These are phyloP conservation scores for Sporothrix phasma DNA, from an alignment of 2,329 filamentous ascomycete species.

Conservation along the genomic window DNA sequence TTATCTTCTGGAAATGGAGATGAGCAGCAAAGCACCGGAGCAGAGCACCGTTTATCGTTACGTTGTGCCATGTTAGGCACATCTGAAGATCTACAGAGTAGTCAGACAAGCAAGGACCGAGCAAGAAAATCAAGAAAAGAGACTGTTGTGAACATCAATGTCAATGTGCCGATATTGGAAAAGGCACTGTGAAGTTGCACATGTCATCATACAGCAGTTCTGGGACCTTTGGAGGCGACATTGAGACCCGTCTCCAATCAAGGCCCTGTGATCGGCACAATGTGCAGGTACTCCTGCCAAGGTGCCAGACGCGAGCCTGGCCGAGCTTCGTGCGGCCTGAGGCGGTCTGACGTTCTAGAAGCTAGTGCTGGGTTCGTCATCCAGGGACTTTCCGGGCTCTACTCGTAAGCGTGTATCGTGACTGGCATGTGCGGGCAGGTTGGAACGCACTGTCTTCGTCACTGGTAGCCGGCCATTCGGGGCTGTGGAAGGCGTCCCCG, in stretches of 20 bases:
- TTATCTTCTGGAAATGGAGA: background rate
- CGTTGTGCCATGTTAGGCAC: background rate
- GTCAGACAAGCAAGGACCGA: background rate
- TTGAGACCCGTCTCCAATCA: background rate
- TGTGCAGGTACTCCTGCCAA: no score
- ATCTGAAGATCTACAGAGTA: no score
- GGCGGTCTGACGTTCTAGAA: background rate
- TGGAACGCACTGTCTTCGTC: background rate
- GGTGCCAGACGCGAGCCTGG: background rate
- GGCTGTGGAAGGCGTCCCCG: slow-evolving; percentile 4
- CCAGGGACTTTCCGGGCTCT: background rate
- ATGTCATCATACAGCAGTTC: background rate
- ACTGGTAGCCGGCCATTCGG: slow-evolving; percentile 5
- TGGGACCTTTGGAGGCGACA: background rate
- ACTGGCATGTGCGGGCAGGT: background rate
- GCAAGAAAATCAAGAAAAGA: background rate
- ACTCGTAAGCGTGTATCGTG: background rate
- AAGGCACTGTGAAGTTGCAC: background rate
- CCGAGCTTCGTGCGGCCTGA: background rate
- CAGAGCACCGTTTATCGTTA: background rate
- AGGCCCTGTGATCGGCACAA: background rate
- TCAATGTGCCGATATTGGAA: background rate
- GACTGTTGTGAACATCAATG: background rate
- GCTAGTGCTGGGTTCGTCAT: background rate
- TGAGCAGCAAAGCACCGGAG: background rate